Conservation (phyloP, 305 asterid species). For the Fraxinus sp. region DNA sequence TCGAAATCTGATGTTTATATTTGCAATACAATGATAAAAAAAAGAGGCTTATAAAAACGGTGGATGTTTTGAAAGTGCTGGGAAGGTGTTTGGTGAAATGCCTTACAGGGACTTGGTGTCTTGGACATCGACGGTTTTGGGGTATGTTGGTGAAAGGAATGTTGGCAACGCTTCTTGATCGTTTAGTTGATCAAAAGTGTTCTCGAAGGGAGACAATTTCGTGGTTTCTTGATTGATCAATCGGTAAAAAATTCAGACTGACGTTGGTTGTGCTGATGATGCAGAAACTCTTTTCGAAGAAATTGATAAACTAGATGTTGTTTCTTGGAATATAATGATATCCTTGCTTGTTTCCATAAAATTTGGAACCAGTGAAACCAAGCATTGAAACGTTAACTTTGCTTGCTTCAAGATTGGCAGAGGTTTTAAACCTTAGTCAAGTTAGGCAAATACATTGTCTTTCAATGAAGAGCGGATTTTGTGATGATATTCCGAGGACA, state of each 20-base stretch:
- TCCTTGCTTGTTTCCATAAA: constrained; percentile 25
- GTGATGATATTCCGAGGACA: constrained; percentile 36
- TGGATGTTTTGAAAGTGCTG: constrained; percentile 30
- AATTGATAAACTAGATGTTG: constrained; percentile 29
- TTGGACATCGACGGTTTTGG: constrained; percentile 44
- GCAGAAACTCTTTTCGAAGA: constrained; percentile 35
- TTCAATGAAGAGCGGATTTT: constrained; percentile 33
- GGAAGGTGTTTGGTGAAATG: constrained; percentile 43
- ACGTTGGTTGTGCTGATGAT: constrained; percentile 23
- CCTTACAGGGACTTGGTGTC: constrained; percentile 42
- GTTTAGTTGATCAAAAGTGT: constrained; percentile 25
- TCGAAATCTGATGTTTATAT: constrained; percentile 36
- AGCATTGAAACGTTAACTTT: constrained; percentile 38
- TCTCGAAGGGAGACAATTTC: constrained; percentile 34
- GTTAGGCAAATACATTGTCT: constrained; percentile 36
- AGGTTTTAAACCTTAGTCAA: constrained; percentile 14
- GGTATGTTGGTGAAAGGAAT: constrained; percentile 31
- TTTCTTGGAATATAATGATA: constrained; percentile 47
- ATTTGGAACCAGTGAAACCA: constrained; percentile 22
- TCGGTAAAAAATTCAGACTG: constrained; percentile 31
- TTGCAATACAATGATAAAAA: constrained; percentile 32
- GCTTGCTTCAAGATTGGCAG: constrained; percentile 33
- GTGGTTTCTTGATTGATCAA: constrained; percentile 33
- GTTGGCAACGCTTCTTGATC: constrained; percentile 26
- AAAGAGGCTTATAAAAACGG: constrained; percentile 17